Conservation (phyloP, 305 asterid genomes). For the Fraxinus nigra region DNA sequence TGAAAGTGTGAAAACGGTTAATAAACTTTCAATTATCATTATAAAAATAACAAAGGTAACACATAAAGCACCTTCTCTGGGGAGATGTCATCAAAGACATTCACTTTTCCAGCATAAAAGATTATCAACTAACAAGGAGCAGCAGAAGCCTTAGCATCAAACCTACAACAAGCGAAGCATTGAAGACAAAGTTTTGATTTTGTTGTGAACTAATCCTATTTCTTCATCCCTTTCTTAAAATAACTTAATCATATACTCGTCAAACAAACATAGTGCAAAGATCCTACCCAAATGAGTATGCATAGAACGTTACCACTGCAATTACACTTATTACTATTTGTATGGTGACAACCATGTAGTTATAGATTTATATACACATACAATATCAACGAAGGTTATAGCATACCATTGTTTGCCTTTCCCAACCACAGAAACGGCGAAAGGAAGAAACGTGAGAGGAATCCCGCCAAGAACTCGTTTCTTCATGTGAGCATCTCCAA, state of each 20-base stretch:
- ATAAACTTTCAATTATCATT: neutral
- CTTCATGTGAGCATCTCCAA: too few relatives aligned
- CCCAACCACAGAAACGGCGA: too few relatives aligned
- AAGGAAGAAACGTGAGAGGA: too few relatives aligned
- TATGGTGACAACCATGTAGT: too few relatives aligned
- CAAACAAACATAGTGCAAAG: neutral
- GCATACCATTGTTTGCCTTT: too few relatives aligned
- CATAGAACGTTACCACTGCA: neutral
- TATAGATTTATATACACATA: too few relatives aligned
- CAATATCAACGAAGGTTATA: too few relatives aligned
- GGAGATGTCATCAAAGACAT: constrained; percentile 68
- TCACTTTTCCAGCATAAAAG: constrained; percentile 70
- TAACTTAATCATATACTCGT: neutral
- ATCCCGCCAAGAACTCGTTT: too few relatives aligned
- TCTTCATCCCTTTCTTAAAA: neutral
- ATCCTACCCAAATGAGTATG: neutral
- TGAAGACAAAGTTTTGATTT: neutral
- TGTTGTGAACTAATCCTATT: neutral
- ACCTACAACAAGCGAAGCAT: constrained; percentile 35
- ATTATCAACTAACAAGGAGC: constrained; percentile 61
- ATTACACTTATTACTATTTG: too few relatives aligned
- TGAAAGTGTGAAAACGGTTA: neutral
- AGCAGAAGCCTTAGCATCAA: neutral
- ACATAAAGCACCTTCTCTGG: constrained; percentile 59
- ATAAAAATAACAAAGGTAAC: neutral